Conservation (phyloP, 1,284 basidiomycete species). For the Boletus hoseneyae region DNA sequence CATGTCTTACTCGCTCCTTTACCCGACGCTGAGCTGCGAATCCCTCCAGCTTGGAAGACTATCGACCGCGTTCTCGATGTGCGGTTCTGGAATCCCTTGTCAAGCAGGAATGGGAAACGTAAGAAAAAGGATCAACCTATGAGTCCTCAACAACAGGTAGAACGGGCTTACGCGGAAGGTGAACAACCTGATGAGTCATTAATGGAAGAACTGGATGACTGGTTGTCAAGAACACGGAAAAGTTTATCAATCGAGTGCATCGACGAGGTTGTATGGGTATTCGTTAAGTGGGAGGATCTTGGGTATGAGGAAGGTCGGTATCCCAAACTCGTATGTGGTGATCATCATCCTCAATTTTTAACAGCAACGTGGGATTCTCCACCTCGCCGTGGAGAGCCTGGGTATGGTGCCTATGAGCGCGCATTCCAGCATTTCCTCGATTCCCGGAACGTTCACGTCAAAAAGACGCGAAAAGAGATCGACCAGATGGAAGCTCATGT, state of each 20-base stretch:
- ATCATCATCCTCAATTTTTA: slow-evolving; percentile 6
- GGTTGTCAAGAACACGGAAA: slow-evolving; percentile 47
- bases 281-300: slow-evolving; percentile 89
- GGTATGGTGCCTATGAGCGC: slow-evolving; percentile 59
- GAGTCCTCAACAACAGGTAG: slow-evolving; percentile 34
- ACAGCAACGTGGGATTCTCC: slow-evolving; percentile 91
- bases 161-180: slow-evolving; percentile 49
- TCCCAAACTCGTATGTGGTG: neutral
- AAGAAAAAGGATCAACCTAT: slow-evolving; percentile 34
- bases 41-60: slow-evolving; percentile 74
- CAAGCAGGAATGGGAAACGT: slow-evolving; percentile 13
- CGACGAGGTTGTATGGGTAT: slow-evolving; percentile 67
- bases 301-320: slow-evolving; percentile 81
- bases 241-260: slow-evolving; percentile 52
- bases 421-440: slow-evolving; percentile 67
- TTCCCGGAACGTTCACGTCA: slow-evolving; percentile 62
- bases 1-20: slow-evolving; percentile 33
- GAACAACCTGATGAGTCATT: slow-evolving; percentile 51
- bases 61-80: slow-evolving; percentile 81
- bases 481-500: slow-evolving; percentile 44
- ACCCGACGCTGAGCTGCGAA: slow-evolving; percentile 62
- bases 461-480: slow-evolving; percentile 40
- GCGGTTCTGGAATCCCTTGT: slow-evolving; percentile 47
- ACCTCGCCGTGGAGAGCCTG: slow-evolving; percentile 53
- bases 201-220: slow-evolving; percentile 57